Percentiles rank a stretch among this genome's conserved stretches.
Evolutionary conservation across 163 green algal genomes (phyloP).

Genomic region (Volvox carteri): DNA sequence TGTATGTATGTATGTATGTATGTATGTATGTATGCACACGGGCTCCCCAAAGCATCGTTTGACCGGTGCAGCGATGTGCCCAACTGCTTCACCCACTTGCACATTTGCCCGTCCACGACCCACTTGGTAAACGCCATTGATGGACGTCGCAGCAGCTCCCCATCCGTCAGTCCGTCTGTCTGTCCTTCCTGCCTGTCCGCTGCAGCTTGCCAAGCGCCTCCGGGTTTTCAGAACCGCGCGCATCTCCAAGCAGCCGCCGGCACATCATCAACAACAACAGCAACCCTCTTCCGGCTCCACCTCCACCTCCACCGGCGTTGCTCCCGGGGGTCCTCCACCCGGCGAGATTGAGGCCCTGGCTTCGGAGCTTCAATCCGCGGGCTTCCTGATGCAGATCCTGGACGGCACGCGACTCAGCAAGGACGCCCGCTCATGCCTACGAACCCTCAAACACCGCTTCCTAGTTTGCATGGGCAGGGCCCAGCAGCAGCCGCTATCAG

Average conservation of each 20-base stretch:
- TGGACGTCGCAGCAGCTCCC: no score
- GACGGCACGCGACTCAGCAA: slow-evolving; percentile 48
- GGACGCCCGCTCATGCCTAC: slow-evolving; percentile 60
- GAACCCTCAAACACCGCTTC: slow-evolving; percentile 68
- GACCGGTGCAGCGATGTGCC: no score
- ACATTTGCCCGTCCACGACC: no score
- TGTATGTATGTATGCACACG: no score
- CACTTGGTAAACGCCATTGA: no score
- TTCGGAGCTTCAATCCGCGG: slow-evolving; percentile 20
- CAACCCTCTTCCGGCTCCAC: neutral
- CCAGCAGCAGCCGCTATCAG: no score
- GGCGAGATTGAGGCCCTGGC: slow-evolving; percentile 36
- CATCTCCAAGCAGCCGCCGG: slow-evolving; percentile 12
- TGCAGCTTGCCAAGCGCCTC: slow-evolving; percentile 20
- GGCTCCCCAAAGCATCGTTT: no score
- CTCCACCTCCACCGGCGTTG: neutral
- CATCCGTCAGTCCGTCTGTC: no score
- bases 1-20: no score
- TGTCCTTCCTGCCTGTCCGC: no score
- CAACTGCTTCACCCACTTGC: no score
- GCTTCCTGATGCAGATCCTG: slow-evolving; percentile 30
- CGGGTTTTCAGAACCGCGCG: slow-evolving; percentile 32
- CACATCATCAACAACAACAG: neutral
- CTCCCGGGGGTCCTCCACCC: neutral
- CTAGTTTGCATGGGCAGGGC: slow-evolving; percentile 66